A percentile compares a stretch with the other conserved stretches of the same genome.
phyloP scores from a whole-genome alignment of 2,329 filamentous ascomycete genomes.

The Stylonectria norvegica region DNA sequence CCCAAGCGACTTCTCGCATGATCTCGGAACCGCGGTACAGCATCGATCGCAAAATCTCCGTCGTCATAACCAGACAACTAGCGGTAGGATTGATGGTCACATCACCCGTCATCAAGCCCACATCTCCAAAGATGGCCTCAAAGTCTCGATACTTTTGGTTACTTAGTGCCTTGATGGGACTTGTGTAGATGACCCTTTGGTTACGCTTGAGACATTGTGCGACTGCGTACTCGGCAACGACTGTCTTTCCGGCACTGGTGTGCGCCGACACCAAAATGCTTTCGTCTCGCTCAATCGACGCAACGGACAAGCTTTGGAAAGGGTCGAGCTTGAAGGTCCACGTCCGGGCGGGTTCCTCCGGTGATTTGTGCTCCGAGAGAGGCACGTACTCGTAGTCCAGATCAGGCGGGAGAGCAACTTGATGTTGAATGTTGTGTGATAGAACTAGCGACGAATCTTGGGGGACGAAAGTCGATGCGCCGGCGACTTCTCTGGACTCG shows the following conservation, averaged over 20 bases:
- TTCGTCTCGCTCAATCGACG: conserved; percentile 92
- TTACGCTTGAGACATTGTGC: conserved; percentile 96
- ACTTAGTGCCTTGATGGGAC: conserved; percentile 96
- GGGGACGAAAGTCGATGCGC: conserved; percentile 65
- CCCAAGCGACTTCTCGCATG: conserved; percentile 99
- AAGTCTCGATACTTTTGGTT: conserved; percentile 99
- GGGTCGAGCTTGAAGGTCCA: conserved; percentile 94
- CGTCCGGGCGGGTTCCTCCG: conserved; percentile 75
- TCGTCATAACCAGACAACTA: conserved; percentile 98
- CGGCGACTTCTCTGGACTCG: conserved; percentile 84
- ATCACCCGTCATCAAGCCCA: conserved; percentile 97
- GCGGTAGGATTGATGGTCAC: conserved; percentile 99
- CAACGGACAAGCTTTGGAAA: conserved; percentile 92
- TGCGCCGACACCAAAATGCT: conserved; percentile 96
- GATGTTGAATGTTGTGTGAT: conserved; percentile 97
- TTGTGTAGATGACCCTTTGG: conserved; percentile 98
- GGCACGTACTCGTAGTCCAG: conserved; percentile 92
- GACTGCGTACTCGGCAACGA: conserved; percentile 97
- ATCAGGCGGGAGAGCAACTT: conserved; percentile 90
- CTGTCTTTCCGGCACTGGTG: conserved; percentile 96
- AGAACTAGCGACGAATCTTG: conserved; percentile 73
- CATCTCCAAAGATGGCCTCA: conserved; percentile 90
- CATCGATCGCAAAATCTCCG: conserved; percentile 98
- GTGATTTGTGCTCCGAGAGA: conserved; percentile 91
- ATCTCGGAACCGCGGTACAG: conserved; percentile 97